phyloP scores from a whole-genome alignment of 495 filamentous ascomycete species.

The Gamarada debralockiae region DNA sequence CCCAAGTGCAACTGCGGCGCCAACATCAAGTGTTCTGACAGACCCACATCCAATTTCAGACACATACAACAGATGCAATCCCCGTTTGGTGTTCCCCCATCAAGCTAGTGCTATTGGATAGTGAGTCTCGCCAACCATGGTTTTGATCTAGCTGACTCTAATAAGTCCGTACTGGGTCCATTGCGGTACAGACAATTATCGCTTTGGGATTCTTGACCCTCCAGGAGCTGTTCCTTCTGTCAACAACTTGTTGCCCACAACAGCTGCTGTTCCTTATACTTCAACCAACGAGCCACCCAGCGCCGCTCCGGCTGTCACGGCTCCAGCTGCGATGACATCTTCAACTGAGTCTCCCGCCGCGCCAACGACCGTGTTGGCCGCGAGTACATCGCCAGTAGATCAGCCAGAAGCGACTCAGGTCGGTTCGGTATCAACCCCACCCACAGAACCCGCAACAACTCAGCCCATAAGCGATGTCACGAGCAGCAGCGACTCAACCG shows the following conservation, averaged over 20 bases:
- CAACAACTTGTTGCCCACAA: conserved; percentile 1
- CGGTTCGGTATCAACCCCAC: too few relatives aligned
- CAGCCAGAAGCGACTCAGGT: too few relatives aligned
- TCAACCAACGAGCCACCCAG: not conserved
- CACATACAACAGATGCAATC: conserved; percentile 17
- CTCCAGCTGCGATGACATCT: not conserved
- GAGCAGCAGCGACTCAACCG: not conserved
- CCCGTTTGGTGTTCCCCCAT: conserved; percentile 8
- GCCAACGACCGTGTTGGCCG: not conserved
- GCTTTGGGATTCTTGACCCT: conserved; percentile 16
- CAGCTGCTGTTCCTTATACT: not conserved
- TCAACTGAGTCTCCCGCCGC: not conserved
- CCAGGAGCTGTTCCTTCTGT: conserved; percentile 15
- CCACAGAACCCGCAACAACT: too few relatives aligned
- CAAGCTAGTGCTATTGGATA: conserved; percentile 10
- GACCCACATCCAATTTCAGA: conserved; percentile 8
- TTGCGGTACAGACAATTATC: conserved; percentile 8
- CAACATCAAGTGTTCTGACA: not conserved
- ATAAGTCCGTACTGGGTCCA: conserved; percentile 14
- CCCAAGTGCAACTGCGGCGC: not conserved
- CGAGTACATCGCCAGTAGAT: not conserved
- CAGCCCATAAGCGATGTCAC: not conserved
- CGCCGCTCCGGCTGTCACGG: not conserved
- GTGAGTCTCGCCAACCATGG: conserved; percentile 2
- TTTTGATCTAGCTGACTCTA: not conserved